Evolutionary conservation across 331 rosid species (phyloP).

Genomic region (Saraca asoca): DNA sequence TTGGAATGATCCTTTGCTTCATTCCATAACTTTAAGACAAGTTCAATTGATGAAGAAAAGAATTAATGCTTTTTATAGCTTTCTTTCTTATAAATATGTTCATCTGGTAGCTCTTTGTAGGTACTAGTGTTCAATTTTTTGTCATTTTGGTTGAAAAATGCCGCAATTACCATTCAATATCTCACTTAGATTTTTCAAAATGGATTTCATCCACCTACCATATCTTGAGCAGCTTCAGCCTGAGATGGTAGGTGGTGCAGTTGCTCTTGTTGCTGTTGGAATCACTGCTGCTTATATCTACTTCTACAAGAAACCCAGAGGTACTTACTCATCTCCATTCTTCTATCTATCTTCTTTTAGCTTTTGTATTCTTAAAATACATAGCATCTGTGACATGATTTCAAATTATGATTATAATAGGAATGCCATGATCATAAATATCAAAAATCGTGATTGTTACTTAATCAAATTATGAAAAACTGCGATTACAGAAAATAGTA

Average conservation of each 20-base stretch:
- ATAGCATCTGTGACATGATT: too few relatives aligned
- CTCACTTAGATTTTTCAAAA: constrained; percentile 25
- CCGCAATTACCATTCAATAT: constrained; percentile 35
- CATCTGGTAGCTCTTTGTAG: not conserved
- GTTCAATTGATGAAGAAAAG: constrained; percentile 1
- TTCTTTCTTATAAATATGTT: not conserved
- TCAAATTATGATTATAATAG: too few relatives aligned
- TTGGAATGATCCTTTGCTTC: constrained; percentile 26
- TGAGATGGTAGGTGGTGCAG: constrained; percentile 39
- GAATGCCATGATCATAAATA: too few relatives aligned
- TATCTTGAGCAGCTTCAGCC: constrained; percentile 26
- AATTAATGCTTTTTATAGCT: not conserved
- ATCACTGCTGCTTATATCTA: constrained; percentile 47
- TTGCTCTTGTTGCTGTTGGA: constrained; percentile 53
- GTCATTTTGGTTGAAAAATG: constrained; percentile 14
- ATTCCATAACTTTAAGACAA: not conserved
- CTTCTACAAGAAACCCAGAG: constrained; percentile 45
- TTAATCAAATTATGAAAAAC: too few relatives aligned
- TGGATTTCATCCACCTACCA: constrained; percentile 26
- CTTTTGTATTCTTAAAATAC: too few relatives aligned
- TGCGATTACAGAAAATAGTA: too few relatives aligned
- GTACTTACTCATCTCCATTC: constrained; percentile 18
- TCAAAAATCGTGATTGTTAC: too few relatives aligned
- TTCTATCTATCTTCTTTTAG: too few relatives aligned
- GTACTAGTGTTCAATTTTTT: not conserved